These are phyloP conservation scores for Monosporascus cannonballus DNA, from an alignment of 2,329 filamentous ascomycete species.

Conservation along the genomic window DNA sequence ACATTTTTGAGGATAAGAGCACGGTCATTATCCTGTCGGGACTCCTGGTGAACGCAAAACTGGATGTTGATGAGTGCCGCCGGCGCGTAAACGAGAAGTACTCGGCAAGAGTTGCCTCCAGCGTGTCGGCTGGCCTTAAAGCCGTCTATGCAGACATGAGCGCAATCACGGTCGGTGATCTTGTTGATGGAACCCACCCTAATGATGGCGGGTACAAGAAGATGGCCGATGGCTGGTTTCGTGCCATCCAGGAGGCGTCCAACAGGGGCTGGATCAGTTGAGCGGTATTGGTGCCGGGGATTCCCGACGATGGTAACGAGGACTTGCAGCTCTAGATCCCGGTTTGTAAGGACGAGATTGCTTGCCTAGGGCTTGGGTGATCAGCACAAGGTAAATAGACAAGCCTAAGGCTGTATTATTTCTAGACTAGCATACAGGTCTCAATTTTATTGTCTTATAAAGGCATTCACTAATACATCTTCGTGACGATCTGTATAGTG, in stretches of 20 bases:
- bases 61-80: background rate
- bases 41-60: background rate
- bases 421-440: too few species aligned
- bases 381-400: background rate
- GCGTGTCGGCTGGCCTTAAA: conserved; percentile 2
- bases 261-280: conserved; percentile 13
- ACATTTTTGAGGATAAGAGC: background rate
- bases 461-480: too few species aligned
- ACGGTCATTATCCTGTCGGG: background rate
- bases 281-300: background rate
- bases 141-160: conserved; percentile 35
- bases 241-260: conserved; percentile 21
- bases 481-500: too few species aligned
- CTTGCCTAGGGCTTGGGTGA: background rate
- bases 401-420: too few species aligned
- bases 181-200: conserved; percentile 35
- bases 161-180: conserved; percentile 22
- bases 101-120: conserved; percentile 61
- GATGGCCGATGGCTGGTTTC: conserved; percentile 34
- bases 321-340: background rate
- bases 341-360: background rate
- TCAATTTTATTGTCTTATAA: too few species aligned
- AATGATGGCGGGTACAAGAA: conserved; percentile 32
- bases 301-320: background rate
- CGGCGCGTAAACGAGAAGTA: conserved; percentile 56